These are phyloP conservation scores for Claviceps spartinae DNA, from an alignment of 2,329 filamentous ascomycete species.

Conservation along the genomic window DNA sequence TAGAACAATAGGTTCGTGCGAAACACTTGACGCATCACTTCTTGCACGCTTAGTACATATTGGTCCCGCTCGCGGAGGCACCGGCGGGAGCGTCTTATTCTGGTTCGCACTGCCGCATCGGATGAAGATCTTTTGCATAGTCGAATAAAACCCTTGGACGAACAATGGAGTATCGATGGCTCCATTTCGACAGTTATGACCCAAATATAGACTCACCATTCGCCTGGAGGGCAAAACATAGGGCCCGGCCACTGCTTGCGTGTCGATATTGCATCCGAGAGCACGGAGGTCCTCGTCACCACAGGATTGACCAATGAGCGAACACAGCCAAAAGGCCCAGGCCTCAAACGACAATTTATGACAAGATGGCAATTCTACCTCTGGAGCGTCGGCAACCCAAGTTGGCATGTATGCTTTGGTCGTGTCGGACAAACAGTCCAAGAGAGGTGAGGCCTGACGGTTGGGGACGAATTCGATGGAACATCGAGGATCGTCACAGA, in stretches of 20 bases:
- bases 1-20: slow-evolving; percentile 11
- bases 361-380: slow-evolving; percentile 17
- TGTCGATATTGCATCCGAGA: slow-evolving; percentile 8
- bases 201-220: slow-evolving; percentile 23
- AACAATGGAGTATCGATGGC: slow-evolving; percentile 23
- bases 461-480: slow-evolving; percentile 19
- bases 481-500: slow-evolving; percentile 20
- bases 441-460: slow-evolving; percentile 17
- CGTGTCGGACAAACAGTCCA: slow-evolving; percentile 21
- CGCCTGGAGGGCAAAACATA: slow-evolving; percentile 26
- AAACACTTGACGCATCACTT: slow-evolving; percentile 7
- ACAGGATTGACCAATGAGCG: slow-evolving; percentile 25
- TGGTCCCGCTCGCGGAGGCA: slow-evolving; percentile 3
- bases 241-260: slow-evolving; percentile 20
- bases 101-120: slow-evolving; percentile 9
- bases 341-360: slow-evolving; percentile 23
- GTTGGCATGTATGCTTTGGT: slow-evolving; percentile 17
- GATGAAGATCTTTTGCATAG: slow-evolving; percentile 21
- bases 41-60: slow-evolving; percentile 6
- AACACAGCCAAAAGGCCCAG: slow-evolving; percentile 29
- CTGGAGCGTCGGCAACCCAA: slow-evolving; percentile 18
- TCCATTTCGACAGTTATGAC: slow-evolving; percentile 22
- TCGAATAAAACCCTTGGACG: slow-evolving; percentile 21
- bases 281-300: slow-evolving; percentile 20
- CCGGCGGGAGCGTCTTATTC: neutral